These are phyloP conservation scores for Yarrowia osloensis DNA, from an alignment of 805 yeast species.

Conservation along the genomic window DNA sequence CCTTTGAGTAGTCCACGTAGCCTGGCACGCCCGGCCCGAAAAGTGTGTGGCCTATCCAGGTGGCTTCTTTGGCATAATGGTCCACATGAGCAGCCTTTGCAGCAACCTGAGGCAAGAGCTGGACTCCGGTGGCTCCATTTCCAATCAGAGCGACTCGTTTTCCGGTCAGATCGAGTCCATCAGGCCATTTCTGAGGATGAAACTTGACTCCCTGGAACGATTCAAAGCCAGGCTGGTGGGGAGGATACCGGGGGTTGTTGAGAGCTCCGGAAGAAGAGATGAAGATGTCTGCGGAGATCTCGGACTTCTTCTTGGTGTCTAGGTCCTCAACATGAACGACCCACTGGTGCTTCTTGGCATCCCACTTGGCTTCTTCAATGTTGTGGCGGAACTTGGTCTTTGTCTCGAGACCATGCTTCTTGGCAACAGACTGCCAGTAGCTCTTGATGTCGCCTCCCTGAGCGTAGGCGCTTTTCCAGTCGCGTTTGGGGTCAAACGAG, in stretches of 20 bases:
- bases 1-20: conserved; percentile 33
- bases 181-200: conserved; percentile 44
- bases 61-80: conserved; percentile 36
- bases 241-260: conserved; percentile 40
- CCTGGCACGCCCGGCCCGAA: conserved; percentile 34
- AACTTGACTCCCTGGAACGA: conserved; percentile 40
- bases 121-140: conserved; percentile 44
- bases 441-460: conserved; percentile 37
- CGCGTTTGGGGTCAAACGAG: conserved; percentile 39
- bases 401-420: conserved; percentile 36
- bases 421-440: conserved; percentile 36
- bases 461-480: conserved; percentile 38
- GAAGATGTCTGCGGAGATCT: conserved; percentile 36
- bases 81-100: conserved; percentile 36
- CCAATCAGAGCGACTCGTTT: conserved; percentile 44
- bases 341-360: conserved; percentile 26
- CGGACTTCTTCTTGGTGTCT: conserved; percentile 26
- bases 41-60: conserved; percentile 35
- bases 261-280: conserved; percentile 39
- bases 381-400: conserved; percentile 34
- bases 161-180: conserved; percentile 35
- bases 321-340: conserved; percentile 32
- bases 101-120: conserved; percentile 39
- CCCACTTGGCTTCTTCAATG: conserved; percentile 37
- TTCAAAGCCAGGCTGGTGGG: conserved; percentile 38